A percentile compares a stretch with the other conserved stretches of the same genome.
Evolutionary conservation across 768 basidiomycete genomes (phyloP).

Genomic region (Mycena leptocephala): DNA sequence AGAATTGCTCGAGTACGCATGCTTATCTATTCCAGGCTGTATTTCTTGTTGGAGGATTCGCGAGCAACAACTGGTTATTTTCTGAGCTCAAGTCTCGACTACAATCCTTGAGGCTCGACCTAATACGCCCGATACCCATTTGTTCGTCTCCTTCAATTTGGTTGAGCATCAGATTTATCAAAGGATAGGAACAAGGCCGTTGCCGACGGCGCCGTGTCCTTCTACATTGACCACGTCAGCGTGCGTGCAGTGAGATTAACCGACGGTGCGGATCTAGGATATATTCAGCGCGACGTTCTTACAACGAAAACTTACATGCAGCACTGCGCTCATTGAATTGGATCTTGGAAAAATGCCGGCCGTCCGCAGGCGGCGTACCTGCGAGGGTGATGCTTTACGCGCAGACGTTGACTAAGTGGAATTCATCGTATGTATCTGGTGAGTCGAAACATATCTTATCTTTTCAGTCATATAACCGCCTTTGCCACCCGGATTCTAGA

Average conservation of each 20-base stretch:
- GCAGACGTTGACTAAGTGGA: too few relatives aligned
- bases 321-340: too few relatives aligned
- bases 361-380: too few relatives aligned
- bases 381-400: too few relatives aligned
- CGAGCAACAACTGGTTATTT: slow-evolving; percentile 67
- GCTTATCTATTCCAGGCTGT: slow-evolving; percentile 46
- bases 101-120: slow-evolving; percentile 48
- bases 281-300: too few relatives aligned
- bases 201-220: slow-evolving; percentile 33
- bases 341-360: too few relatives aligned
- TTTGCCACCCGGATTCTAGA: too few relatives aligned
- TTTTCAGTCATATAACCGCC: too few relatives aligned
- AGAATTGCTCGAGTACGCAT: too few relatives aligned
- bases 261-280: slow-evolving; percentile 6
- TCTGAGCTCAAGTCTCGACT: slow-evolving; percentile 55
- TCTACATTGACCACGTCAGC: slow-evolving; percentile 28
- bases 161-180: not conserved
- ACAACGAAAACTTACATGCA: too few relatives aligned
- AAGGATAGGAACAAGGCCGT: slow-evolving; percentile 31
- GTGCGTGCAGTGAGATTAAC: slow-evolving; percentile 21
- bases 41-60: slow-evolving; percentile 70
- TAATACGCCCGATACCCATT: slow-evolving; percentile 63
- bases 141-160: slow-evolving; percentile 52
- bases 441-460: too few relatives aligned
- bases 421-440: too few relatives aligned